Conservation (phyloP, 1,284 basidiomycete genomes). For the Rhodotorula sp. region DNA sequence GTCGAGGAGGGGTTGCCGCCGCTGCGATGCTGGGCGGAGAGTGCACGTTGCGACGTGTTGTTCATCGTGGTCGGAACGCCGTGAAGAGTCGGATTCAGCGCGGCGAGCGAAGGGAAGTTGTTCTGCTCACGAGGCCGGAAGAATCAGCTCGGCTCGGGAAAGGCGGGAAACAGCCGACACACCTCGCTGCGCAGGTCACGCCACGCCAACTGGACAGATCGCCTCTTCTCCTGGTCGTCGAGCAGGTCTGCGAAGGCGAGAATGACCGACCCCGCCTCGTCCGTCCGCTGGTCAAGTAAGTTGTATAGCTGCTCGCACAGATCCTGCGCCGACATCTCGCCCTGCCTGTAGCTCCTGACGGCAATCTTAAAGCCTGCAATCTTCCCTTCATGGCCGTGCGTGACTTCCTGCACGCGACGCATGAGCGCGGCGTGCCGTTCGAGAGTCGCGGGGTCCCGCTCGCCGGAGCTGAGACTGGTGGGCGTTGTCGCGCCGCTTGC, state of each 20-base stretch:
- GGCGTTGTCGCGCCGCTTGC: conserved; percentile 15
- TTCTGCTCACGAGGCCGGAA: conserved; percentile 20
- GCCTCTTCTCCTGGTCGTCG: conserved; percentile 81
- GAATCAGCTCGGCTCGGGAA: conserved; percentile 3
- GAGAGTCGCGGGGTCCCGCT: conserved; percentile 11
- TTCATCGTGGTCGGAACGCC: conserved; percentile 22
- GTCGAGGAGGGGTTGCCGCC: conserved; percentile 11
- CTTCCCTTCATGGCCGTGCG: conserved; percentile 69
- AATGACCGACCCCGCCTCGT: conserved; percentile 72
- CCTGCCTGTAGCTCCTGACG: conserved; percentile 71
- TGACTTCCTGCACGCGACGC: conserved; percentile 64
- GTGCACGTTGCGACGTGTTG: conserved; percentile 21
- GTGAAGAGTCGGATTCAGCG: conserved; percentile 28
- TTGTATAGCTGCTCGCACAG: conserved; percentile 84
- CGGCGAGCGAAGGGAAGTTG: conserved; percentile 32
- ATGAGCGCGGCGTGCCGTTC: conserved; percentile 63
- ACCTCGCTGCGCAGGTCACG: conserved; percentile 81
- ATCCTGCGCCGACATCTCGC: conserved; percentile 77
- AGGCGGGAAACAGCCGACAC: conserved; percentile 43
- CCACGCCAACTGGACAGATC: conserved; percentile 71
- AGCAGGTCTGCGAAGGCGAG: conserved; percentile 75
- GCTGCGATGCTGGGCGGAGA: conserved; percentile 27
- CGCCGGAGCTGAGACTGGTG: background rate
- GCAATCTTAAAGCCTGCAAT: conserved; percentile 75
- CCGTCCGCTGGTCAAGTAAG: conserved; percentile 73